Conservation (phyloP, 768 basidiomycete genomes). For the Amanita polypyramis region DNA sequence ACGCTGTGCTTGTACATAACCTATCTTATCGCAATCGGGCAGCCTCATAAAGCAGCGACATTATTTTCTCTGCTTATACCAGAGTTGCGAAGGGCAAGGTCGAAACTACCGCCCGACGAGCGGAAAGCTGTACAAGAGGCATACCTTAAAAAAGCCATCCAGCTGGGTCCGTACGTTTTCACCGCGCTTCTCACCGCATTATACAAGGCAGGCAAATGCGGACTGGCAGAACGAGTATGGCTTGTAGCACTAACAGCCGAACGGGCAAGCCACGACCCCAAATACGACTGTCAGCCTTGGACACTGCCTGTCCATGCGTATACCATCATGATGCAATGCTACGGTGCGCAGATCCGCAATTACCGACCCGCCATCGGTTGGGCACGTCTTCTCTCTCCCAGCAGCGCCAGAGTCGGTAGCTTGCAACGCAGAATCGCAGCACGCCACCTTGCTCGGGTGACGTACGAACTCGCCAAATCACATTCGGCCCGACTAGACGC, state of each 20-base stretch:
- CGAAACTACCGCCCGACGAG: not conserved
- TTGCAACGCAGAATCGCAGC: not conserved
- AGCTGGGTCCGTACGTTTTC: slow-evolving; percentile 52
- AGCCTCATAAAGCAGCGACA: slow-evolving; percentile 22
- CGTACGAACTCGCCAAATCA: slow-evolving; percentile 1
- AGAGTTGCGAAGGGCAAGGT: slow-evolving; percentile 8
- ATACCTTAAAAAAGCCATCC: slow-evolving; percentile 30
- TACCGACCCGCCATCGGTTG: slow-evolving; percentile 3
- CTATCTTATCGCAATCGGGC: slow-evolving; percentile 1
- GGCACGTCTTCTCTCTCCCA: not conserved
- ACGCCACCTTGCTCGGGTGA: slow-evolving; percentile 3
- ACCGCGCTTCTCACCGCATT: slow-evolving; percentile 50
- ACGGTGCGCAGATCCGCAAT: slow-evolving; percentile 10
- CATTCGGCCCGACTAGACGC: slow-evolving; percentile 39
- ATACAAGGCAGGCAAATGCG: slow-evolving; percentile 40
- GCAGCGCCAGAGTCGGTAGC: not conserved
- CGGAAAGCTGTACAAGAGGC: slow-evolving; percentile 13
- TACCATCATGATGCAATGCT: slow-evolving; percentile 50
- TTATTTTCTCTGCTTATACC: slow-evolving; percentile 11
- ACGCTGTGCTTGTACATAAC: slow-evolving; percentile 2
- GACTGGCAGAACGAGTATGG: slow-evolving; percentile 57
- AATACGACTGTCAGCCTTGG: slow-evolving; percentile 39
- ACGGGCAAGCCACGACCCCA: slow-evolving; percentile 33
- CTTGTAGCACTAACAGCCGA: slow-evolving; percentile 50
- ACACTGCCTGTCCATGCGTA: slow-evolving; percentile 55